phyloP scores from a whole-genome alignment of 495 filamentous ascomycete genomes.

The Sordaria brevicollis region DNA sequence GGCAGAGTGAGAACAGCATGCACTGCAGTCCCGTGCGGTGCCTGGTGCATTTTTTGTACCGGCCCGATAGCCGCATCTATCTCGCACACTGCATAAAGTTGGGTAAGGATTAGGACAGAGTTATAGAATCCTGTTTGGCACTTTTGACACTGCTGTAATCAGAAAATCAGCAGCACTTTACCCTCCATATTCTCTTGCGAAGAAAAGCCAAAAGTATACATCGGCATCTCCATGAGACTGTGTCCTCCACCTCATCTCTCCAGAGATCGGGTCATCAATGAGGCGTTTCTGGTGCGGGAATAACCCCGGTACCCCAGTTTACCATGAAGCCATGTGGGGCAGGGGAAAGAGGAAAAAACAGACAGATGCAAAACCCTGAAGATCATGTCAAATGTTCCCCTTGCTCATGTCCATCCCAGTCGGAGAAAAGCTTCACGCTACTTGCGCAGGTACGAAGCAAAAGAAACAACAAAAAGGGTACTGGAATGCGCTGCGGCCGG shows the following conservation, averaged over 20 bases:
- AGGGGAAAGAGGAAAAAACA: background rate
- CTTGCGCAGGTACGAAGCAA: background rate
- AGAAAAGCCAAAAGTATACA: background rate
- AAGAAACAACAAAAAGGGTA: background rate
- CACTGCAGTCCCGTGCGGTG: background rate
- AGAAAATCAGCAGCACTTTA: background rate
- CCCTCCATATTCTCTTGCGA: background rate
- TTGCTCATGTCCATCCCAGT: background rate
- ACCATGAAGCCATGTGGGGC: background rate
- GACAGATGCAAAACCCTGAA: background rate
- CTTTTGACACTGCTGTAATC: background rate
- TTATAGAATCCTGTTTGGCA: background rate
- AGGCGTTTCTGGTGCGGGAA: background rate
- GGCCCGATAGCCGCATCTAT: background rate
- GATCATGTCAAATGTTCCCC: background rate
- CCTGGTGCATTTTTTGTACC: background rate
- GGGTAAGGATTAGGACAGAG: background rate
- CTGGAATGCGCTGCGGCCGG: background rate
- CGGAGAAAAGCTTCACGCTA: background rate
- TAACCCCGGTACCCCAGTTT: background rate
- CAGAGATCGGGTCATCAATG: background rate
- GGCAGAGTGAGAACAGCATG: background rate
- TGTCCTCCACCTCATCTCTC: background rate
- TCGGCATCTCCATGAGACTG: background rate
- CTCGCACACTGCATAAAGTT: background rate